Conservation (phyloP, 75 land plant genomes). For the Sequoia sempervirens region DNA sequence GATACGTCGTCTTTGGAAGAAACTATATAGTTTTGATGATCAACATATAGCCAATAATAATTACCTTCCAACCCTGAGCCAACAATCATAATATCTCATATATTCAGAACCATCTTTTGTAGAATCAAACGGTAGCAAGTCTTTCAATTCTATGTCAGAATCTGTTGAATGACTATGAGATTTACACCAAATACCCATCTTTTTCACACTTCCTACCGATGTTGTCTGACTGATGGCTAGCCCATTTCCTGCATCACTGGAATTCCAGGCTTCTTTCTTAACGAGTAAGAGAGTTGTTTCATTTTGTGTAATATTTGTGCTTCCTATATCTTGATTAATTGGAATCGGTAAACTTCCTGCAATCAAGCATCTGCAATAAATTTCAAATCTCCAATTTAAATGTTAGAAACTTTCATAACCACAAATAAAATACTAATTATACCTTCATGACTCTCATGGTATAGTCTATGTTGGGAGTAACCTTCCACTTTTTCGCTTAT, state of each 20-base stretch:
- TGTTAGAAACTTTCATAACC: background rate
- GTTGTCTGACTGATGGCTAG: background rate
- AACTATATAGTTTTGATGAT: background rate
- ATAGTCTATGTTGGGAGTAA: background rate
- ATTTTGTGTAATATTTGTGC: background rate
- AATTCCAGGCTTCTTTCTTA: background rate
- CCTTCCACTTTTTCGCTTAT: background rate
- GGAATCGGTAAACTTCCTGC: conserved; percentile 2
- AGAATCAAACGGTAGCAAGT: conserved; percentile 13
- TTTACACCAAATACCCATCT: background rate
- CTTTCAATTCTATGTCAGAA: background rate
- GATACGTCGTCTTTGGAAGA: background rate
- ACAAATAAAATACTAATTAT: background rate
- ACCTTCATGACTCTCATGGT: conserved; percentile 1
- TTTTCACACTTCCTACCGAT: background rate
- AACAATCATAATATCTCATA: conserved; percentile 29
- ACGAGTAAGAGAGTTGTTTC: background rate
- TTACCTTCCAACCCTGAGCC: conserved; percentile 63
- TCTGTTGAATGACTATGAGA: background rate
- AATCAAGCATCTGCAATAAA: background rate
- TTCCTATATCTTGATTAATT: background rate
- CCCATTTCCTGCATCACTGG: background rate
- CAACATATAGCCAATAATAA: background rate
- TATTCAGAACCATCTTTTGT: conserved; percentile 15
- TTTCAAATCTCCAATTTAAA: background rate